phyloP scores from a whole-genome alignment of 2,329 filamentous ascomycete genomes.

The Xylariaceae sp. region DNA sequence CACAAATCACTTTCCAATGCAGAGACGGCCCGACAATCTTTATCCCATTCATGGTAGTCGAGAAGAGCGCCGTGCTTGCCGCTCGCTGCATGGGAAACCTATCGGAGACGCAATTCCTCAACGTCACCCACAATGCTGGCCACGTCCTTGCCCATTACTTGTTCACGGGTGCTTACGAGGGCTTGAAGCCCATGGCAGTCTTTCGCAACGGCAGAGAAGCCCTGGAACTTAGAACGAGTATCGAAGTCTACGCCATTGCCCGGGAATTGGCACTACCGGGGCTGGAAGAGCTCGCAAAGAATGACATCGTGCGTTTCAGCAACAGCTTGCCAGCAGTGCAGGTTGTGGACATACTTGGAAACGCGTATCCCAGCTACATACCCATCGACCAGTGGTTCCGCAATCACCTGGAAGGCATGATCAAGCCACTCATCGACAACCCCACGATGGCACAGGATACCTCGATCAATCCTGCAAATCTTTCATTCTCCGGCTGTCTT shows the following conservation, averaged over 20 bases:
- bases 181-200: slow-evolving; percentile 17
- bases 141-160: slow-evolving; percentile 24
- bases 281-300: not conserved
- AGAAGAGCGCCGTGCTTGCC: slow-evolving; percentile 7
- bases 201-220: slow-evolving; percentile 10
- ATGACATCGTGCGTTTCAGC: no score
- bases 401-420: no score
- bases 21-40: slow-evolving; percentile 7
- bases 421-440: no score
- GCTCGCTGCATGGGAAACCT: not conserved
- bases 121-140: slow-evolving; percentile 19
- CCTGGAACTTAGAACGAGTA: slow-evolving; percentile 18
- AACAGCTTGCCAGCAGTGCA: no score
- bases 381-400: no score
- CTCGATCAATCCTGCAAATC: no score
- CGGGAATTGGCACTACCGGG: slow-evolving; percentile 11
- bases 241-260: slow-evolving; percentile 17
- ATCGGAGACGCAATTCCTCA: not conserved
- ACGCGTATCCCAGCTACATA: no score
- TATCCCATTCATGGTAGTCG: not conserved
- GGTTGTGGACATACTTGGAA: no score
- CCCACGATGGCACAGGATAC: no score
- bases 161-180: slow-evolving; percentile 21
- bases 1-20: slow-evolving; percentile 8
- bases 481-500: slow-evolving; percentile 8